Base-by-base conservation (phyloP, 1,284 basidiomycete genomes). In the Pisolithus thermaeus region DNA sequence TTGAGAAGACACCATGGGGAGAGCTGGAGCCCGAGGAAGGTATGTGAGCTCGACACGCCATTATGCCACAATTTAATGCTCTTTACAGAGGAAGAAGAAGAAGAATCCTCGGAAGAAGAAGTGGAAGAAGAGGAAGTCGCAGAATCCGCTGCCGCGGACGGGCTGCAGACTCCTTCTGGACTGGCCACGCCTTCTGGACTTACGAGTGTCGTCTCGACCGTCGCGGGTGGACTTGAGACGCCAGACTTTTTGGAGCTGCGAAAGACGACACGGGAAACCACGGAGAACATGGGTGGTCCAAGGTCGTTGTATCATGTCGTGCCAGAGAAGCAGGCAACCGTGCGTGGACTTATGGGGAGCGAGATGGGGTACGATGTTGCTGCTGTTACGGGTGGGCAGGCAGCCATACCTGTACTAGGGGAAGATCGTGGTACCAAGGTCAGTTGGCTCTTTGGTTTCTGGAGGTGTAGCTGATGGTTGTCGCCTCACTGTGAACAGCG, bases 201-300 rank as follows among this genome's bases (percentile, higher is more conserved):
- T 77, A 81, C 92, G 40, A 93, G 90, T 50, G 92, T 97, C 41
- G 88, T 95, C 3, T 97, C 94, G 6, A 97, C 94, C 12, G 91
- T 97, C 3, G 92, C 93, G 11, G 92, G 92, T 20, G 96, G 96
- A 0, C 76, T 99, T 55, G 95, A 98, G 69, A 99, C 96, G 7
- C 97, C 97, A 7, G 95, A 96, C 68, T 98, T 97, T 73, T 74
- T 98, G 68, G 94, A 99, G 62, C 73, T 99, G 37, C 86, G 97
- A 53, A 99, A 99, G 70, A 80, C 78, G 46, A 74, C 81, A 16
- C 23, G 27, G 25, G 74, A 77, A 8, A 69, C 87, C 25, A 76
- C 79, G 35, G 77, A 79, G 49, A 79, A 79, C 39, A 81, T 85
- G 56, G 77, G 75, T 25, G 89, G 84, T 0, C 89, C 86, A 12